These are phyloP conservation scores for Trebouxia sp. DNA, from an alignment of 139 green algal species.

Conservation along the genomic window DNA sequence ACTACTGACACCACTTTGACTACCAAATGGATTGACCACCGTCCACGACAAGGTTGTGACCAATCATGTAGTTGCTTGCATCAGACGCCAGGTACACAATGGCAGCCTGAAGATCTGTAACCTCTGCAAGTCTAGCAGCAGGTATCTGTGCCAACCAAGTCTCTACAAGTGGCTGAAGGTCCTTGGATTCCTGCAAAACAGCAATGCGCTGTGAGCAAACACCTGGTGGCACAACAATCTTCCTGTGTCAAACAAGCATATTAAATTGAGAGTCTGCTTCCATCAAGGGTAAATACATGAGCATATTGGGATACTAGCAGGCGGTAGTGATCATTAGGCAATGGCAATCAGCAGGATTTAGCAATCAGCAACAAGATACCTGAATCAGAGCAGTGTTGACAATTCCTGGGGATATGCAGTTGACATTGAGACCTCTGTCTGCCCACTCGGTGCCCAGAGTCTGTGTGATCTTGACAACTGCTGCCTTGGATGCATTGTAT, in stretches of 20 bases:
- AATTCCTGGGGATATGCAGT: slow-evolving; percentile 60
- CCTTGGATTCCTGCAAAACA: slow-evolving; percentile 35
- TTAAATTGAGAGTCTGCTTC: neutral
- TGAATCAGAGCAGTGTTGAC: slow-evolving; percentile 58
- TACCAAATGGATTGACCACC: slow-evolving; percentile 41
- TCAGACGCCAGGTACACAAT: slow-evolving; percentile 53
- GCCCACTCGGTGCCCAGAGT: slow-evolving; percentile 50
- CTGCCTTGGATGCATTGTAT: slow-evolving; percentile 59
- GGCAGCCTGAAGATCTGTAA: slow-evolving; percentile 49
- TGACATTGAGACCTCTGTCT: slow-evolving; percentile 50
- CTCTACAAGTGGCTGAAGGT: slow-evolving; percentile 43
- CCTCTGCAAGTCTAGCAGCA: slow-evolving; percentile 39
- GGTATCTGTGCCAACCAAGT: slow-evolving; percentile 52
- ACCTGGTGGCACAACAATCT: too few relatives aligned
- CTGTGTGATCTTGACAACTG: slow-evolving; percentile 56
- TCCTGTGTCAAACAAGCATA: neutral
- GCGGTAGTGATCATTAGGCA: neutral
- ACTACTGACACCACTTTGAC: neutral
- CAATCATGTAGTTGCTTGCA: slow-evolving; percentile 48
- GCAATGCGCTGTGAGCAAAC: too few relatives aligned
- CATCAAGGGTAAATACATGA: neutral
- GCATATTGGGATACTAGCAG: neutral
- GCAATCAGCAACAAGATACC: slow-evolving; percentile 7
- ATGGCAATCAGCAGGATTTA: neutral
- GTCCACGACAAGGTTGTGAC: slow-evolving; percentile 55